phyloP scores from a whole-genome alignment of 352 stramenopile species.

The Pythium sukuiense region DNA sequence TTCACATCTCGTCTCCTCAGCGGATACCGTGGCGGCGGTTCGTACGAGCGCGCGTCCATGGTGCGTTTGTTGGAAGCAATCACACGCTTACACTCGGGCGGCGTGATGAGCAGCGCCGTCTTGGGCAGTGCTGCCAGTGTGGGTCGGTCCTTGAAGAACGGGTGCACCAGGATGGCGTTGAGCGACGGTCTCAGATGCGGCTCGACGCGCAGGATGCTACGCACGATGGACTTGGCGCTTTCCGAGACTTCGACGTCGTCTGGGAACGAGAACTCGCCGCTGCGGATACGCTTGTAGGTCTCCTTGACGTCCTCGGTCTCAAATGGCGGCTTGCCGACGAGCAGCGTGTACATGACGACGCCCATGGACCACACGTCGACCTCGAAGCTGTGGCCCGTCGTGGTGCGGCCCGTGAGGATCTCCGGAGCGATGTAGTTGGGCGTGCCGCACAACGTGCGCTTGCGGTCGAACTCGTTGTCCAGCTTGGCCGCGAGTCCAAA shows the following conservation, averaged over 20 bases:
- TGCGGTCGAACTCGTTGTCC: conserved; percentile 90
- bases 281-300: conserved; percentile 97
- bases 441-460: conserved; percentile 95
- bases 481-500: conserved; percentile 91
- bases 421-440: conserved; percentile 94
- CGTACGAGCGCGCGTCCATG: conserved; percentile 22
- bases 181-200: conserved; percentile 69
- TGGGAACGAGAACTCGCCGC: conserved; percentile 96
- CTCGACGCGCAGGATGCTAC: conserved; percentile 70
- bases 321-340: conserved; percentile 97
- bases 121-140: conserved; percentile 54
- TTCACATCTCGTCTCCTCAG: conserved; percentile 22
- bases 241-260: conserved; percentile 84
- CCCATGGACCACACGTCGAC: conserved; percentile 98
- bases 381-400: conserved; percentile 96
- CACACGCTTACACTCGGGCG: conserved; percentile 51
- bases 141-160: conserved; percentile 70
- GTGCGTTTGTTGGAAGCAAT: conserved; percentile 33
- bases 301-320: conserved; percentile 97
- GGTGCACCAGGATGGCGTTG: conserved; percentile 72
- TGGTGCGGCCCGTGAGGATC: conserved; percentile 89
- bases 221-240: conserved; percentile 71
- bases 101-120: conserved; percentile 71
- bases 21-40: conserved; percentile 20
- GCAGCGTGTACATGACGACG: conserved; percentile 97